phyloP scores from a whole-genome alignment of 2,329 filamentous ascomycete genomes.

The Purpureocillium lavendulum region DNA sequence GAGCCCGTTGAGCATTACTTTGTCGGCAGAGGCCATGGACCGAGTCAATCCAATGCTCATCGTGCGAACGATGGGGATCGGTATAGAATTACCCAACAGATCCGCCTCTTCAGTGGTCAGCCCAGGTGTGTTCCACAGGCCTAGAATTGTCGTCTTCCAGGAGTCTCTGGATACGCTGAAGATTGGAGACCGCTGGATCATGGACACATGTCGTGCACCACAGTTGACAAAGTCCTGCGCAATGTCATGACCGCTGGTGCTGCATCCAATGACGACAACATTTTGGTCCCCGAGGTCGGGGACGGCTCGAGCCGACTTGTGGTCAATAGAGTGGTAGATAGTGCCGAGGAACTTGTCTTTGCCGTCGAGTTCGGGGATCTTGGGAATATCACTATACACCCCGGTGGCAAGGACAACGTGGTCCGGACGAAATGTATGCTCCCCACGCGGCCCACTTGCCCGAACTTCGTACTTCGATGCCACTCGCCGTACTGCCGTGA shows the following conservation, averaged over 20 bases:
- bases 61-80: conserved; percentile 29
- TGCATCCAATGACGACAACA: conserved; percentile 38
- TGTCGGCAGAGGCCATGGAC: conserved; percentile 18
- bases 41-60: conserved; percentile 30
- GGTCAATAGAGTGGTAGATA: too few relatives aligned
- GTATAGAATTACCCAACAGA: conserved; percentile 34
- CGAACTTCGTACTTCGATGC: too few relatives aligned
- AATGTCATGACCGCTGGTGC: conserved; percentile 41
- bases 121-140: conserved; percentile 22
- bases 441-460: too few relatives aligned
- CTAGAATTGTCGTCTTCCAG: conserved; percentile 31
- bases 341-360: too few relatives aligned
- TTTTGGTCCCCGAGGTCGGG: conserved; percentile 23
- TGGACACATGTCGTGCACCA: conserved; percentile 37
- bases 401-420: too few relatives aligned
- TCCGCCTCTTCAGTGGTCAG: conserved; percentile 42
- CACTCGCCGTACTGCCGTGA: not conserved
- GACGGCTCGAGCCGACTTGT: conserved; percentile 4
- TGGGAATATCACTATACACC: too few relatives aligned
- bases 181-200: conserved; percentile 43
- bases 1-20: too few relatives aligned
- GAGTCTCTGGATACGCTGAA: conserved; percentile 36
- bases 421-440: too few relatives aligned
- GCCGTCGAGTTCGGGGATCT: too few relatives aligned
- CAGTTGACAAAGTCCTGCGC: conserved; percentile 40